A percentile compares a stretch with the other conserved stretches of the same genome.
Evolutionary conservation across 1,284 basidiomycete species (phyloP).

Genomic region (Trametes pubescens): DNA sequence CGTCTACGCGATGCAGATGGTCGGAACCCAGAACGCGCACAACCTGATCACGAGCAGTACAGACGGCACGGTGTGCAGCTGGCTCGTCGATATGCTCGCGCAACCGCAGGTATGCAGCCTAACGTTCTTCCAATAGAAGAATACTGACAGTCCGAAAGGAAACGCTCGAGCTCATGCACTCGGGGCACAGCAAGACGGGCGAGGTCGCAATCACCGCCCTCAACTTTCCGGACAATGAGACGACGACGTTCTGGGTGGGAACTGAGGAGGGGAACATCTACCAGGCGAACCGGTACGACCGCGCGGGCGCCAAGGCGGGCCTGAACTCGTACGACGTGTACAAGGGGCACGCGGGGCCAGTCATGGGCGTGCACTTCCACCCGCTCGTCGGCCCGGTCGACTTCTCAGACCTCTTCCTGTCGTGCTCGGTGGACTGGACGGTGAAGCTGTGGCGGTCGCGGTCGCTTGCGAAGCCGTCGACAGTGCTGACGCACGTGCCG

Average conservation of each 20-base stretch:
- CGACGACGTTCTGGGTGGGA: conserved; percentile 95
- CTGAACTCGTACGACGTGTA: conserved; percentile 93
- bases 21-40: conserved; percentile 98
- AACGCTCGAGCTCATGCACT: conserved; percentile 87
- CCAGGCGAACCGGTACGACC: conserved; percentile 94
- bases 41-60: conserved; percentile 96
- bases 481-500: conserved; percentile 61
- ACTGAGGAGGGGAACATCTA: conserved; percentile 98
- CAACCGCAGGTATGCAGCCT: conserved; percentile 82
- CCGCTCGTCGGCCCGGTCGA: conserved; percentile 91
- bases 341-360: conserved; percentile 90
- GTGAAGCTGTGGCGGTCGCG: conserved; percentile 93
- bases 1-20: conserved; percentile 96
- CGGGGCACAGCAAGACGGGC: conserved; percentile 92
- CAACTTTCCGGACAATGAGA: conserved; percentile 95
- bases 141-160: conserved; percentile 60
- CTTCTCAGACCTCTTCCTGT: conserved; percentile 95
- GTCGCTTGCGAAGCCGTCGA: conserved; percentile 67
- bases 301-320: conserved; percentile 95
- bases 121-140: conserved; percentile 18
- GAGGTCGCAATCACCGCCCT: conserved; percentile 95
- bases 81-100: conserved; percentile 98
- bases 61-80: conserved; percentile 96
- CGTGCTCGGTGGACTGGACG: conserved; percentile 94
- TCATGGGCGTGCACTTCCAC: conserved; percentile 95